A percentile compares a stretch with the other conserved stretches of the same genome.
Conservation (phyloP, 345 rosid species). For the Clarkia xantiana region DNA sequence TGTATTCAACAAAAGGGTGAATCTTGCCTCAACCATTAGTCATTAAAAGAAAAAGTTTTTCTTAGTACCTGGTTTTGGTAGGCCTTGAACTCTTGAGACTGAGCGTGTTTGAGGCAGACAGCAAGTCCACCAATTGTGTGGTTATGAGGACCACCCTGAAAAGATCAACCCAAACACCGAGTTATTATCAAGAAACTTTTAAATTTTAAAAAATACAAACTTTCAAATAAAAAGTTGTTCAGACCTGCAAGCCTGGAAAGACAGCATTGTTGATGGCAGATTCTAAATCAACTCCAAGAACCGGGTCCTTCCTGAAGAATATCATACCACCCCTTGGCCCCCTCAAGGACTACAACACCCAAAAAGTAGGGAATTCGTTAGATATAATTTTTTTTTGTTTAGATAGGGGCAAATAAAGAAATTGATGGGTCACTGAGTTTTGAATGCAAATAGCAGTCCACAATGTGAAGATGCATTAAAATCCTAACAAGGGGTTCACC, state of each 20-base stretch:
- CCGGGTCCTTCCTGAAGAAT: conserved; percentile 65
- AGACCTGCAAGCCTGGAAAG: conserved; percentile 87
- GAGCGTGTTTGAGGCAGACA: conserved; percentile 80
- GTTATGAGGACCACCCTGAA: conserved; percentile 95
- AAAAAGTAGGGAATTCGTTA: neutral
- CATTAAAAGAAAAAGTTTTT: no score
- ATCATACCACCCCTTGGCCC: conserved; percentile 99
- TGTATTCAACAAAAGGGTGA: no score
- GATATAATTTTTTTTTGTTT: neutral
- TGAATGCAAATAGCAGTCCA: neutral
- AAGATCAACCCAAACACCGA: neutral
- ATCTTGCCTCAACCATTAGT: no score
- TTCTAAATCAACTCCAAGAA: conserved; percentile 73
- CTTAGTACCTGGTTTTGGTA: conserved; percentile 60
- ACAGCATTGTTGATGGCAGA: conserved; percentile 88
- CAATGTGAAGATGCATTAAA: neutral
- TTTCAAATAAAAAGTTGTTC: conserved; percentile 1
- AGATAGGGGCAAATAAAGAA: neutral
- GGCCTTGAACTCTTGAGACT: conserved; percentile 50
- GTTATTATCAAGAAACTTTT: no score
- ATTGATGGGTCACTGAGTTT: neutral
- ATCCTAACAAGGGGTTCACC: conserved; percentile 17
- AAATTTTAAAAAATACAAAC: neutral
- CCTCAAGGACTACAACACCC: conserved; percentile 55
- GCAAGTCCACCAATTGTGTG: conserved; percentile 90